phyloP scores from a whole-genome alignment of 495 filamentous ascomycete species.

The Aspergillus funiculosus region DNA sequence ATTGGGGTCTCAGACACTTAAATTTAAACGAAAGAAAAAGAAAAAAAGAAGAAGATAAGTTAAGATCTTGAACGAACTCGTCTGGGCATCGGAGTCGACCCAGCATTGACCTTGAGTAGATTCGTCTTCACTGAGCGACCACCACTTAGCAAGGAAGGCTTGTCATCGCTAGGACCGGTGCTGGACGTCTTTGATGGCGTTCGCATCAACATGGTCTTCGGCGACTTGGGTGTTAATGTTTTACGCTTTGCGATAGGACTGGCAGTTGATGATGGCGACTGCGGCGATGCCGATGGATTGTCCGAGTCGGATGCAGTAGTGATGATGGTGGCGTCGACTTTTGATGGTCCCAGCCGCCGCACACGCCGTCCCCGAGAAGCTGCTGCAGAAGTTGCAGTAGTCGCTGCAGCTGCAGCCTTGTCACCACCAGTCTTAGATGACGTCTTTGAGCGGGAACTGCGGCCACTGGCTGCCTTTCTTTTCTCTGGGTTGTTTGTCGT shows the following conservation, averaged over 20 bases:
- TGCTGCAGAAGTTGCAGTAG: constrained; percentile 28
- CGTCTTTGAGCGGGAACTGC: constrained; percentile 25
- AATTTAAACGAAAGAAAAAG: constrained; percentile 5
- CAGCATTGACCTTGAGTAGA: constrained; percentile 33
- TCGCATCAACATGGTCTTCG: constrained; percentile 21
- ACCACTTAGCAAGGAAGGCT: constrained; percentile 13
- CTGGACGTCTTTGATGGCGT: constrained; percentile 13
- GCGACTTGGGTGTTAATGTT: constrained; percentile 39
- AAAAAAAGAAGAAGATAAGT: constrained; percentile 4
- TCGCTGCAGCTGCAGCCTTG: constrained; percentile 14
- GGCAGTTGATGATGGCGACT: constrained; percentile 1
- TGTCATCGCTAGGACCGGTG: constrained; percentile 1
- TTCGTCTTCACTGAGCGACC: constrained; percentile 27
- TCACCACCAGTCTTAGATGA: constrained; percentile 21
- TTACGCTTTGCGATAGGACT: constrained; percentile 35
- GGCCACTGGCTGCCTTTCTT: constrained; percentile 23
- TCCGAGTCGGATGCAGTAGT: constrained; percentile 3
- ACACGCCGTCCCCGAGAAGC: constrained; percentile 33
- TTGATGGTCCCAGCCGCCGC: constrained; percentile 32
- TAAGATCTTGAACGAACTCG: constrained; percentile 34
- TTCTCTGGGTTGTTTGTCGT: constrained; percentile 18
- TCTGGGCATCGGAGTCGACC: constrained; percentile 38
- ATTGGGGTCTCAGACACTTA: no score
- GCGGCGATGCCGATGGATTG: constrained; percentile 7
- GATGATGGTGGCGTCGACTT: constrained; percentile 10